Base-by-base conservation (phyloP, 1,284 basidiomycete genomes). In the Mycosarcoma mackinlayi region DNA sequence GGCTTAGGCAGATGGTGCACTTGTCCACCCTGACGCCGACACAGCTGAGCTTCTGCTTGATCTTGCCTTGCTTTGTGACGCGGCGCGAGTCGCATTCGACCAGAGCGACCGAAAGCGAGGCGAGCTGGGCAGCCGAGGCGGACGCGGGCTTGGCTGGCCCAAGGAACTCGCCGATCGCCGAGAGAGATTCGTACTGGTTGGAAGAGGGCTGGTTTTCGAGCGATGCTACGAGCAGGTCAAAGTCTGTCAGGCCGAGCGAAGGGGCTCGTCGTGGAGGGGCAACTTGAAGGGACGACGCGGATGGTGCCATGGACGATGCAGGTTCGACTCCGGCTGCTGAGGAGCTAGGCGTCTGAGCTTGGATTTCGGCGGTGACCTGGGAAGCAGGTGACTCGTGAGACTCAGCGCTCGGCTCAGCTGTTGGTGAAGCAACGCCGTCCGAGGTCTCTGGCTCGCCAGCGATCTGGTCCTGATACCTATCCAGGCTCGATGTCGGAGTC, bases 1-100 rank as follows among this genome's bases (percentile, higher is more conserved):
- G 90, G 47, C 85, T 86, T 72, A 91, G 83, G 81, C 92, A 94
- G 45, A 93, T 89, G 24, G 88, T 87, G 77, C 92, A 94, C 74
- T 88, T 89, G 68, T 91, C 88, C 25, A 94, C 91, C 2, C 87
- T 80, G 10, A 88, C 86, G 23, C 90, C 92, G n/a, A 91, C 84
- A 27, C 92, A 84, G 19, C 86, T 86, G 45, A 92, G 83, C 83
- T 92, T 93, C 58, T 92, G 83, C 84, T 92, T 93, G 55, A 89
- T 86, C 50, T 89, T 88, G 10, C 92, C 92, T 67, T 90, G 87
- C 65, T 86, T 85, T 45, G 88, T 89, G 23, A 87, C 86, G 16
- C 92, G 87, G 37, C 88, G 86, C 11, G 89, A 87, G 73, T 88
- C 85, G 25, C 91, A 84, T 70, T 89, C 87, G 68, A 93, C 86